Evolutionary conservation across 192 early-diverging fungal species (phyloP).

Genomic region (Diversispora epigaea): DNA sequence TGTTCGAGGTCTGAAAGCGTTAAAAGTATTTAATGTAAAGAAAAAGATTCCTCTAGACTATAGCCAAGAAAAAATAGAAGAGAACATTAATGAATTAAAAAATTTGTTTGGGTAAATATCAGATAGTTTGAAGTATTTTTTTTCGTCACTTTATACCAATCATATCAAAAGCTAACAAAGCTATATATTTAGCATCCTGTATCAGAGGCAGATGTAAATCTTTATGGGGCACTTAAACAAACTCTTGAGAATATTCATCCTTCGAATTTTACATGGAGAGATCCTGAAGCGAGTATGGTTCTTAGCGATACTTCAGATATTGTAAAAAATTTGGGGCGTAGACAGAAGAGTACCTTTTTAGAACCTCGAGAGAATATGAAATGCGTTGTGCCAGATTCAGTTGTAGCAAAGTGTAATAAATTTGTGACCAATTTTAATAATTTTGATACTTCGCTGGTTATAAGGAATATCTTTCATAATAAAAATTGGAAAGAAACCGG

Average conservation of each 20-base stretch:
- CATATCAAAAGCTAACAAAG: slow-evolving; percentile 8
- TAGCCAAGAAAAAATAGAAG: slow-evolving; percentile 15
- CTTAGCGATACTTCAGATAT: too few species aligned
- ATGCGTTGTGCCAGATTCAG: background rate
- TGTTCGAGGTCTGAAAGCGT: slow-evolving; percentile 20
- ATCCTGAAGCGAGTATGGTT: background rate
- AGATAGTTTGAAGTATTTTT: slow-evolving; percentile 13
- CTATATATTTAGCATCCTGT: too few species aligned
- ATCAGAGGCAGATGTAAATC: too few species aligned
- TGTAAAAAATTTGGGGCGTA: background rate
- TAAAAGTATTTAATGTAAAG: slow-evolving; percentile 23
- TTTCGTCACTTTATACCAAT: too few species aligned
- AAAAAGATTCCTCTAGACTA: slow-evolving; percentile 6
- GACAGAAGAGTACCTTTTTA: background rate
- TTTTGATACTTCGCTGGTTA: background rate
- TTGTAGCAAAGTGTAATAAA: slow-evolving; percentile 2
- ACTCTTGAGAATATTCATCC: slow-evolving; percentile 9
- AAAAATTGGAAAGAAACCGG: slow-evolving; percentile 24
- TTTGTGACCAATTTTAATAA: slow-evolving; percentile 4
- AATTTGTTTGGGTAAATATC: background rate
- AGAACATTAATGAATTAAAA: slow-evolving; percentile 32
- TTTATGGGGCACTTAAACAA: slow-evolving; percentile 8
- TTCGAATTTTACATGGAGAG: background rate
- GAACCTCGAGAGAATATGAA: slow-evolving; percentile 25
- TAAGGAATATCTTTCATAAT: slow-evolving; percentile 1